Evolutionary conservation across 495 filamentous ascomycete species (phyloP), one percentile per base, ranked within the genome.

Genomic region (Penicillium canariense): DNA sequence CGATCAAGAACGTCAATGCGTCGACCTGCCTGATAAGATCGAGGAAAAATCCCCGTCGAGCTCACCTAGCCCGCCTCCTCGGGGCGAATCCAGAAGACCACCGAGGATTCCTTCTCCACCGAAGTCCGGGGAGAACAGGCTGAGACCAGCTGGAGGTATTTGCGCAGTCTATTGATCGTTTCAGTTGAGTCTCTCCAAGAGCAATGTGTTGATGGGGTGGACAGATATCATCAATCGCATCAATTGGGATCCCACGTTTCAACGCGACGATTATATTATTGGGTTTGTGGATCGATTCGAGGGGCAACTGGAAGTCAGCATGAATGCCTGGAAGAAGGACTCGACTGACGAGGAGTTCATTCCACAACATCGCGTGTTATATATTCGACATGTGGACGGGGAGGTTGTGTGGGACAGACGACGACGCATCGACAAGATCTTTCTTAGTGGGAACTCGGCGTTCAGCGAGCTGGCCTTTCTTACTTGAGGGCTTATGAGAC

Each of bases 321-420:
- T 90, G 8, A 79, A 78, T 42, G 72, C 74, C 27, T 93, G 89
- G 88, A 88, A 86, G 70, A 80, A 71, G 17, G 89, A 93, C 54
- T 76, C 83, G 38, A 92, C 87, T 23, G 85, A 93, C 56, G 86
- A 93, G 59, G 89, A 92, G 55, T 93, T 91, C 61, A 92, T 93
- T 57, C 90, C 90, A 7, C 81, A 87, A 69, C 89, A 93, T 69
- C 79, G 90, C 4, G 85, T 93, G 44, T 47, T 88, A 45, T 90
- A 86, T 56, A 90, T 93, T 56, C 82, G 80, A 65, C 75, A 78
- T 58, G 65, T 66, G 6, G 70, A 80, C 52, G 75, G 71, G 11
- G 67, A 73, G 12, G 63, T 75, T 28, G 73, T 87, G 10, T 87
- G 85, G 83, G 79, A 86, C 54, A 68, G 81, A 43, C 69, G 69